Evolutionary conservation across 805 yeast genomes (phyloP), one percentile per base, ranked within the genome.

Genomic region (Danielia reshetovae): DNA sequence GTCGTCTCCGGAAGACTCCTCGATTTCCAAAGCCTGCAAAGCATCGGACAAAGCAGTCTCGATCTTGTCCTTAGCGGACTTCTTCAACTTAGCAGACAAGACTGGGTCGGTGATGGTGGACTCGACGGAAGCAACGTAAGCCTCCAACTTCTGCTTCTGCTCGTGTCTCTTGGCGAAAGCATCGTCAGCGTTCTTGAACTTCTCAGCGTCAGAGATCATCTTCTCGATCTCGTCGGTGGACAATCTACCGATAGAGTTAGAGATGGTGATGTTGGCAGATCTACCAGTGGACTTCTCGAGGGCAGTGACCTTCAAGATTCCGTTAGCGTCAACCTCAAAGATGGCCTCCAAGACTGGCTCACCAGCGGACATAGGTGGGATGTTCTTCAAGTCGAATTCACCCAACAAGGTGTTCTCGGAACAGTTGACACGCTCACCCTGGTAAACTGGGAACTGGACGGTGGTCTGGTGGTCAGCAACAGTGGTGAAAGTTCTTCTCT

Each of bases 111-210:
- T 86, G 71, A 90, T 83, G 57, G 96, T 85, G 55, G 93, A 75
- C 78, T 93, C 87, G 39, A 86, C 87, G 45, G 87, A 55, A 34
- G 59, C 53, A 66, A 93, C 95, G 84, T 90, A 90, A 60, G 97
- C 87, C 80, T 90, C 98, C 68, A 90, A 84, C 79, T 88, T 89
- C 78, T 90, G 97, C 79, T 89, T 90, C 66, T 95, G 93, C 81
- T 93, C 97, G 77, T 90, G 97, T 70, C 84, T 84, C 89, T 89
- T 90, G 74, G 97, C 94, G 85, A 90, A 93, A 60, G 95, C 96
- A 67, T 90, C 97, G 73, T 90, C 98, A 59, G 95, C 85, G 63
- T 90, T 77, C 87, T 90, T 90, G 95, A 88, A 67, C 55, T 67
- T 67, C 57, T 67, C 72, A 51, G 72, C 72, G 53, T 67, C 72